Evolutionary conservation across 228 moss, liverwort and hornwort species (phyloP).

Genomic region (Sphagnum magellanicum): DNA sequence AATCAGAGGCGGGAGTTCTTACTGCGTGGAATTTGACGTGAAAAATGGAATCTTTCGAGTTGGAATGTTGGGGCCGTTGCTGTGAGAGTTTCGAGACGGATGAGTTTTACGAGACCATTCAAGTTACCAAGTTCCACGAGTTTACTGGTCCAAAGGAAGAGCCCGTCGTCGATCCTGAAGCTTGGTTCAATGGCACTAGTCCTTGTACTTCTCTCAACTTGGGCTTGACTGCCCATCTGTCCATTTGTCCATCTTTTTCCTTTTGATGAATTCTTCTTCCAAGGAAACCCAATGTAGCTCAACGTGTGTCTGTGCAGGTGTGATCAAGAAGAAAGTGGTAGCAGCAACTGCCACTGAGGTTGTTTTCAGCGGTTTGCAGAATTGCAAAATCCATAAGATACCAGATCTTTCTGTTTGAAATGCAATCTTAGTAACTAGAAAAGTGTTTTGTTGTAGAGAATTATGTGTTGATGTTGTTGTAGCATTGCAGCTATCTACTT

Average conservation of each 20-base stretch:
- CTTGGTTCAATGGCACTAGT: constrained; percentile 40
- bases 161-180: constrained; percentile 33
- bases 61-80: constrained; percentile 29
- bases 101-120: constrained; percentile 80
- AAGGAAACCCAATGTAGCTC: no score
- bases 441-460: no score
- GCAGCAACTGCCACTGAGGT: constrained; percentile 4
- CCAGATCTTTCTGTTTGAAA: not conserved
- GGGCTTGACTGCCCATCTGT: no score
- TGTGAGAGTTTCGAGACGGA: constrained; percentile 59
- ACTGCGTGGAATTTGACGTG: no score
- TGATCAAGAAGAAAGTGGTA: constrained; percentile 13
- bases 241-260: no score
- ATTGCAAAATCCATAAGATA: constrained; percentile 30
- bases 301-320: constrained; percentile 13
- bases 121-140: constrained; percentile 79
- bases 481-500: no score
- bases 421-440: no score
- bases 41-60: constrained; percentile 54
- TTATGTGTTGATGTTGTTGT: no score
- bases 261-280: no score
- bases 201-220: no score
- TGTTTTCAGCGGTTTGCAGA: constrained; percentile 8
- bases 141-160: constrained; percentile 60
- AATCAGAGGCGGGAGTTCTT: no score